These are phyloP conservation scores for Acanthamoeba royreba DNA, from an alignment of 208 protist genomes.

Conservation along the genomic window DNA sequence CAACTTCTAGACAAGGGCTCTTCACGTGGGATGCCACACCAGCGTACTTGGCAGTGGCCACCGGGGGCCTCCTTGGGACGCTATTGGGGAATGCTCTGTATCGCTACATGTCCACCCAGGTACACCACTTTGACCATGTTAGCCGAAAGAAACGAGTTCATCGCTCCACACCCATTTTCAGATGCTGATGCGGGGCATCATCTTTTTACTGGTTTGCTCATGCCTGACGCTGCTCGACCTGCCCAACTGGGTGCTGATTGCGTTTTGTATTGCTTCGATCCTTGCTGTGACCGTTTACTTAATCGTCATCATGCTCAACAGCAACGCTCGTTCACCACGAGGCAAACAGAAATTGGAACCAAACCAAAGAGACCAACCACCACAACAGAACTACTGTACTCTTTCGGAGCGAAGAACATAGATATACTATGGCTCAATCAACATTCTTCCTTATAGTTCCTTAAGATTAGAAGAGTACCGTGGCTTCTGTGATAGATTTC, in stretches of 20 bases:
- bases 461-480: no score
- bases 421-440: no score
- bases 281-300: no score
- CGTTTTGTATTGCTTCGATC: not conserved
- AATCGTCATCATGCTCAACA: no score
- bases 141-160: not conserved
- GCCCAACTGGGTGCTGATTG: not conserved
- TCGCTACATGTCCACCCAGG: not conserved
- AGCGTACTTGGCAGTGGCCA: not conserved
- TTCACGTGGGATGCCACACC: not conserved
- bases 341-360: no score
- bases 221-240: not conserved
- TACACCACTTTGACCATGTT: not conserved
- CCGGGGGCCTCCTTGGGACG: not conserved
- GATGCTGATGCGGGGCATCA: not conserved
- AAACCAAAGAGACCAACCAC: no score
- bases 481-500: no score
- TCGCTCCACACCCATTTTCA: not conserved
- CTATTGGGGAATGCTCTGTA: not conserved
- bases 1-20: not conserved
- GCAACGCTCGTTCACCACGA: no score
- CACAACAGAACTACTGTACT: no score
- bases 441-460: no score
- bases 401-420: no score
- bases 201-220: not conserved